Evolutionary conservation across 2,329 filamentous ascomycete genomes (phyloP).

Genomic region (Neofusicoccum sp.): DNA sequence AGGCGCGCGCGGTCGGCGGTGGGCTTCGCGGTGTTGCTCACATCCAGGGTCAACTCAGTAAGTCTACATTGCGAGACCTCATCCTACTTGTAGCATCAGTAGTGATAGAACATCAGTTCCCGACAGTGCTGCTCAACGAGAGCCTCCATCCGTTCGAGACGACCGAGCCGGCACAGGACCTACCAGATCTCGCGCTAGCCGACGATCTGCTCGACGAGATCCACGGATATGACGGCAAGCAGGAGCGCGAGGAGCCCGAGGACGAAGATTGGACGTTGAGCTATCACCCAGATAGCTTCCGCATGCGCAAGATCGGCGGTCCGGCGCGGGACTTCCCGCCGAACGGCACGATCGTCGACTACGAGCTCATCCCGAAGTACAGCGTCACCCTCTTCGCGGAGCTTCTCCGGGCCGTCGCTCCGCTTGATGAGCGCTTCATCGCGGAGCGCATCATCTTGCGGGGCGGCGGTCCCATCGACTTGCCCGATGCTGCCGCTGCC

Average conservation of each 20-base stretch:
- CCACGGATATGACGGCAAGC: slow-evolving; percentile 5
- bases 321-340: background rate
- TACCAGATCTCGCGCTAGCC: slow-evolving; percentile 15
- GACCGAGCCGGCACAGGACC: background rate
- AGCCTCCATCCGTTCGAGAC: slow-evolving; percentile 3
- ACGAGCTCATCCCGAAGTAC: background rate
- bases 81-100: background rate
- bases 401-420: background rate
- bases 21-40: slow-evolving; percentile 3
- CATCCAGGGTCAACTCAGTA: slow-evolving; percentile 1
- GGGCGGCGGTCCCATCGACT: slow-evolving; percentile 1
- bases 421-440: background rate
- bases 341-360: background rate
- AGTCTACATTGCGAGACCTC: background rate
- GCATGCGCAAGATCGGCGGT: slow-evolving; percentile 4
- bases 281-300: slow-evolving; percentile 11
- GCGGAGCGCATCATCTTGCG: slow-evolving; percentile 8
- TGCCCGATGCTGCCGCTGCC: background rate
- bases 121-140: slow-evolving; percentile 3
- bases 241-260: background rate
- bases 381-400: background rate
- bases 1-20: slow-evolving; percentile 4
- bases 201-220: slow-evolving; percentile 7
- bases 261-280: background rate
- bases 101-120: background rate